Percentiles rank a stretch among this genome's conserved stretches.
Conservation (phyloP, 208 protist genomes). For the Vickermania ingenoplastis region DNA sequence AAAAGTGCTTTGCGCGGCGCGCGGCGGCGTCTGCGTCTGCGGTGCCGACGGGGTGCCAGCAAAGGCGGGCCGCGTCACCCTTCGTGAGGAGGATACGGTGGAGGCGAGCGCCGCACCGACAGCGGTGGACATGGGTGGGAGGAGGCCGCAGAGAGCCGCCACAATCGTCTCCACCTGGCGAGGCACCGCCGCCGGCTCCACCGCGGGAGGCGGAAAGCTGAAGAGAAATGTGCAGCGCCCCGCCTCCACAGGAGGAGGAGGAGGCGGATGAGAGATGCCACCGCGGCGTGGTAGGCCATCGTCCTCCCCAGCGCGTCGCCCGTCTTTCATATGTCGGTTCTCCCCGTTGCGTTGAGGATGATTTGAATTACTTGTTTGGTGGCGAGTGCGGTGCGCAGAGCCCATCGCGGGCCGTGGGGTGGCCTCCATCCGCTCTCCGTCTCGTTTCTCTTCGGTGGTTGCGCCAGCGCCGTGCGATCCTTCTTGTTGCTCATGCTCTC, state of each 20-base stretch:
- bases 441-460: neutral
- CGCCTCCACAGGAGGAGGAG: neutral
- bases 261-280: no score
- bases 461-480: neutral
- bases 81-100: neutral
- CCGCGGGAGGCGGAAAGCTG: conserved; percentile 43
- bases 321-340: no score
- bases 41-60: no score
- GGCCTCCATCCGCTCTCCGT: neutral
- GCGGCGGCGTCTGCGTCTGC: no score
- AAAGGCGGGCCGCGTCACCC: no score
- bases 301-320: no score
- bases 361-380: neutral
- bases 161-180: conserved; percentile 66
- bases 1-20: no score
- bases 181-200: conserved; percentile 26
- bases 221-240: conserved; percentile 45
- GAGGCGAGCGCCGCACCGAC: neutral
- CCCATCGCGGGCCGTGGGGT: neutral
- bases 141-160: conserved; percentile 50
- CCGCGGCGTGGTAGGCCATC: no score
- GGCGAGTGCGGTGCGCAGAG: neutral
- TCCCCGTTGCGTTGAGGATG: neutral
- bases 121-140: conserved; percentile 18
- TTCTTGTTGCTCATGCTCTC: no score